Evolutionary conservation across 1,284 basidiomycete species (phyloP).

Genomic region (Ustilago nuda): DNA sequence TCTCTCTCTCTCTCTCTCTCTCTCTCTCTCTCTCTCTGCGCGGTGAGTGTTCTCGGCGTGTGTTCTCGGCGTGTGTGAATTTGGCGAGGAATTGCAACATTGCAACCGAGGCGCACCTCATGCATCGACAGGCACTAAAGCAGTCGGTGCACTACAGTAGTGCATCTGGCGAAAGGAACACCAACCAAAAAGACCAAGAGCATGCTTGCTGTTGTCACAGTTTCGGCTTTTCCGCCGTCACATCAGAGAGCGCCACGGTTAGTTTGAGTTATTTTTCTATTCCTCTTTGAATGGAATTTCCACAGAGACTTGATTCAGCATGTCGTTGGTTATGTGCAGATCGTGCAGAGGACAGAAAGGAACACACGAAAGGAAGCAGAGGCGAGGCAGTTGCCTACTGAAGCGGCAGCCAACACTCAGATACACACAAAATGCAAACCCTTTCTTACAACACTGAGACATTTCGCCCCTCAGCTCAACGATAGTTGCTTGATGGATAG

Average conservation of each 20-base stretch:
- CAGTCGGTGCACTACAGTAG: conserved; percentile 7
- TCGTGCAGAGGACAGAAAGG: conserved; percentile 4
- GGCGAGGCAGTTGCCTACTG: neutral
- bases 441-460: conserved; percentile 3
- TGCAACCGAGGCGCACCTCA: conserved; percentile 33
- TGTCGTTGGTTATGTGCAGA: neutral
- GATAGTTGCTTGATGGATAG: neutral
- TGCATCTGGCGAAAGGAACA: neutral
- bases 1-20: neutral
- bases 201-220: neutral
- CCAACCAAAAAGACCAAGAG: conserved; percentile 1
- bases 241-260: neutral
- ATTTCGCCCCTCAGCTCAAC: neutral
- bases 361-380: neutral
- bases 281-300: neutral
- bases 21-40: neutral
- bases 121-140: conserved; percentile 22
- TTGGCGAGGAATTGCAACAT: conserved; percentile 3
- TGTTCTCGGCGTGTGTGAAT: neutral
- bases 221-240: conserved; percentile 4
- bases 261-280: neutral
- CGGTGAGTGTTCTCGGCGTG: neutral
- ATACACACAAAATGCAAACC: neutral
- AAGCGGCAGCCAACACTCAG: neutral
- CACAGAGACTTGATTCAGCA: neutral